phyloP scores from a whole-genome alignment of 2,329 filamentous ascomycete species.

The Eurotiales sp. region DNA sequence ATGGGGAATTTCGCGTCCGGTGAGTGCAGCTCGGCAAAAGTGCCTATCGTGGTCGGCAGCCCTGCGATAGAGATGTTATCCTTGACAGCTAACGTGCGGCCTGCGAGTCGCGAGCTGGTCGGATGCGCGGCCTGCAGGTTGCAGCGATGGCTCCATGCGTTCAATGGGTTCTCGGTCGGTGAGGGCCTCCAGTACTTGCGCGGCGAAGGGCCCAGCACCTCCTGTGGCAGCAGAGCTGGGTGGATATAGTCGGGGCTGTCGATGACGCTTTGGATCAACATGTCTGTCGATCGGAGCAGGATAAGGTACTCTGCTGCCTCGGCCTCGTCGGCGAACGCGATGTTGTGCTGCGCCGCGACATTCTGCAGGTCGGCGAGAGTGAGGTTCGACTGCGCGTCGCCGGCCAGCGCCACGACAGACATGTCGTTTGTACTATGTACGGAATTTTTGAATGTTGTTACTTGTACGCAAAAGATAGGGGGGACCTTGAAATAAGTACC shows the following conservation, averaged over 20 bases:
- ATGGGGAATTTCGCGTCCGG: slow-evolving; percentile 25
- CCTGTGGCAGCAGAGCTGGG: slow-evolving; percentile 27
- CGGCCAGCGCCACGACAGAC: too few species aligned
- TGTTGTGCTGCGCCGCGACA: slow-evolving; percentile 1
- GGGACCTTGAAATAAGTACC: too few species aligned
- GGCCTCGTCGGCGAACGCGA: neutral
- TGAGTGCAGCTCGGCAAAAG: slow-evolving; percentile 28
- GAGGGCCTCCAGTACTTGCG: slow-evolving; percentile 22
- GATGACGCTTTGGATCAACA: slow-evolving; percentile 25
- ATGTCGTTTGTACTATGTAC: too few species aligned
- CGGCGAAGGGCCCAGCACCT: neutral
- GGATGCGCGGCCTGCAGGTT: slow-evolving; percentile 26
- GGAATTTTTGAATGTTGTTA: too few species aligned
- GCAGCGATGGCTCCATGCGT: slow-evolving; percentile 42
- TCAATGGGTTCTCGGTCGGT: slow-evolving; percentile 37
- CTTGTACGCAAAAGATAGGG: too few species aligned
- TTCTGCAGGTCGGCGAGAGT: neutral
- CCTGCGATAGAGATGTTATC: slow-evolving; percentile 36
- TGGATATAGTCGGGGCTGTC: slow-evolving; percentile 33
- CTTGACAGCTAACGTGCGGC: slow-evolving; percentile 32
- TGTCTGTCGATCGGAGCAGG: slow-evolving; percentile 25
- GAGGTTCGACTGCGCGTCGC: neutral
- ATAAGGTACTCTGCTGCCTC: slow-evolving; percentile 20
- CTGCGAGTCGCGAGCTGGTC: slow-evolving; percentile 22
- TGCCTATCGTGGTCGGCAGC: slow-evolving; percentile 34